Evolutionary conservation across 2,329 filamentous ascomycete species (phyloP).

Genomic region (Neonectria faginata): DNA sequence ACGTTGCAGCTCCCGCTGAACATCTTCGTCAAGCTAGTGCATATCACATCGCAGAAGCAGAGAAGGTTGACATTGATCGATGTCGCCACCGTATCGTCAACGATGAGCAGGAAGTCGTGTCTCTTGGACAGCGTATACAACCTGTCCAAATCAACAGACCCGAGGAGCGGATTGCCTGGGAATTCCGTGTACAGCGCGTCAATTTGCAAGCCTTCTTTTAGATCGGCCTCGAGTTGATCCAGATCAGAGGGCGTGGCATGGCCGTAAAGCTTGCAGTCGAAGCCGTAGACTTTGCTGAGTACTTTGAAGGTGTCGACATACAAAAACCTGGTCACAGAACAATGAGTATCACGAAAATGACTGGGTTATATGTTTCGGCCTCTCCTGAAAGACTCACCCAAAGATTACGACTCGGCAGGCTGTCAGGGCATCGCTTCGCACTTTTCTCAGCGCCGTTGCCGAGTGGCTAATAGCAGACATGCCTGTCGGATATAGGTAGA

Average conservation of each 20-base stretch:
- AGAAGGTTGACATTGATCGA: constrained; percentile 61
- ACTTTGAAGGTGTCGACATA: constrained; percentile 50
- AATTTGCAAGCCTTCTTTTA: constrained; percentile 52
- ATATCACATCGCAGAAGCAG: constrained; percentile 59
- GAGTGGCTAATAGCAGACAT: constrained; percentile 61
- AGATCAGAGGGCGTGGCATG: constrained; percentile 54
- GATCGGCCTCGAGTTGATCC: constrained; percentile 53
- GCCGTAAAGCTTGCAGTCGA: constrained; percentile 58
- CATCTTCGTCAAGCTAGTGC: constrained; percentile 65
- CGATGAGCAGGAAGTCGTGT: constrained; percentile 54
- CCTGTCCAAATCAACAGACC: constrained; percentile 45
- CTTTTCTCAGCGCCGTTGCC: constrained; percentile 27
- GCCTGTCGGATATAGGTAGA: constrained; percentile 63
- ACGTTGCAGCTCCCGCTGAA: constrained; percentile 68
- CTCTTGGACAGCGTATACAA: constrained; percentile 48
- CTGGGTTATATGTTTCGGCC: not conserved
- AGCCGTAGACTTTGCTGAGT: constrained; percentile 42
- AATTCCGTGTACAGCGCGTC: constrained; percentile 62
- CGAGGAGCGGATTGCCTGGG: constrained; percentile 49
- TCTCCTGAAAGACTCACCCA: constrained; percentile 34
- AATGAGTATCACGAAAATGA: not conserved
- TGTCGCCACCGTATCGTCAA: constrained; percentile 60
- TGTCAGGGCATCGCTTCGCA: not conserved
- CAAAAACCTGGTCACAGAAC: constrained; percentile 36
- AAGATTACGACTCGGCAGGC: constrained; percentile 43